Evolutionary conservation across 2,329 filamentous ascomycete species (phyloP).

Genomic region (Neonectria coccinea): DNA sequence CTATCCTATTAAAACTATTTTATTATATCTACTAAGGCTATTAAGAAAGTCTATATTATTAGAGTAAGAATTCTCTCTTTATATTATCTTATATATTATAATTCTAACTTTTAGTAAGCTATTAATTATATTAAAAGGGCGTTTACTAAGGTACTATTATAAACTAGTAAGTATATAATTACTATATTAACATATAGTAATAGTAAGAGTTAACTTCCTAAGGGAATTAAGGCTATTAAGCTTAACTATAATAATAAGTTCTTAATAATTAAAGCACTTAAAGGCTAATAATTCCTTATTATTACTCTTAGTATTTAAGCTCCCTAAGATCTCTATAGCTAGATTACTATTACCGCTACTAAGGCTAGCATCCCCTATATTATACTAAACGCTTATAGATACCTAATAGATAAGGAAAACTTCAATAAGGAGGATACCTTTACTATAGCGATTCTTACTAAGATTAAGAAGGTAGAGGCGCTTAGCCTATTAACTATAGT

Average conservation of each 20-base stretch:
- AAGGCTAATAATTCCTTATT: slow-evolving; percentile 66
- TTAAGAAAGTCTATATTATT: too few relatives aligned
- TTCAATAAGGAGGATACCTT: slow-evolving; percentile 52
- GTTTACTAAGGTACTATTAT: too few relatives aligned
- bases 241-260: slow-evolving; percentile 59
- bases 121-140: too few relatives aligned
- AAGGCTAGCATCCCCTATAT: slow-evolving; percentile 66
- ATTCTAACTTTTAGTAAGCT: too few relatives aligned
- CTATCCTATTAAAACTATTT: too few relatives aligned
- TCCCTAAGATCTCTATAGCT: slow-evolving; percentile 58
- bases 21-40: too few relatives aligned
- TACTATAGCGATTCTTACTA: slow-evolving; percentile 45
- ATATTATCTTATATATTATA: too few relatives aligned
- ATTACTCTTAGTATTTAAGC: slow-evolving; percentile 63
- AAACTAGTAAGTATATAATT: too few relatives aligned
- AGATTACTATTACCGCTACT: slow-evolving; percentile 65
- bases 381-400: slow-evolving; percentile 57
- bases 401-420: slow-evolving; percentile 57
- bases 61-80: too few relatives aligned
- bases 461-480: slow-evolving; percentile 53
- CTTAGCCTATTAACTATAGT: slow-evolving; percentile 57
- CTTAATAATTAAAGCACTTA: slow-evolving; percentile 61
- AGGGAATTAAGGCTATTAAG: slow-evolving; percentile 54
- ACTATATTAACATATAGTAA: too few relatives aligned
- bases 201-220: too few relatives aligned